Percentiles rank a stretch among this genome's conserved stretches.
Evolutionary conservation across 2,329 filamentous ascomycete genomes (phyloP).

Genomic region (Colletotrichum brevisporum): DNA sequence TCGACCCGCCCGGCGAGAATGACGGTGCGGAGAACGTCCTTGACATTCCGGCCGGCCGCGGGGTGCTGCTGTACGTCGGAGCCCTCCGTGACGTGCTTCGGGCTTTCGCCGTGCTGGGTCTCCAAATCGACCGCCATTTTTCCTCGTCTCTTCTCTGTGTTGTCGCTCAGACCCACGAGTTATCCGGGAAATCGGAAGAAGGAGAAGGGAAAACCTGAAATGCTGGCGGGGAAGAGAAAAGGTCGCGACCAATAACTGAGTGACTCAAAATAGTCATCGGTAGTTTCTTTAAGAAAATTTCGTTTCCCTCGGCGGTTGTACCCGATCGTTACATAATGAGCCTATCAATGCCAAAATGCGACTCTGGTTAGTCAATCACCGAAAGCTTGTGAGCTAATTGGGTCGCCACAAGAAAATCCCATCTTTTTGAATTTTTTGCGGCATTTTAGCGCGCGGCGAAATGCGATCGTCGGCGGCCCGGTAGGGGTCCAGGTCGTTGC

Average conservation of each 20-base stretch:
- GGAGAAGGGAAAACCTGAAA: neutral
- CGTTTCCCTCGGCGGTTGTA: conserved; percentile 1
- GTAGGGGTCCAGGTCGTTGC: too few species aligned
- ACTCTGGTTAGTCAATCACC: conserved; percentile 12
- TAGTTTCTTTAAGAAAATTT: conserved; percentile 5
- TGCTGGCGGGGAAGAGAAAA: too few species aligned
- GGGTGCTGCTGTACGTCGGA: neutral
- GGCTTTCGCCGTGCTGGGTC: conserved; percentile 14
- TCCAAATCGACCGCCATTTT: conserved; percentile 29
- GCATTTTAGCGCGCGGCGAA: too few species aligned
- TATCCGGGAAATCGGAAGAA: neutral
- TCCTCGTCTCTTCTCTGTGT: too few species aligned
- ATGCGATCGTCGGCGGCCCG: too few species aligned
- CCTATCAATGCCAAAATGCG: conserved; percentile 10
- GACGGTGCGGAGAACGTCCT: conserved; percentile 26
- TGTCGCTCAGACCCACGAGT: too few species aligned
- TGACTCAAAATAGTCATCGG: conserved; percentile 4
- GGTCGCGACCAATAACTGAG: neutral
- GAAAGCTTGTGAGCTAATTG: too few species aligned
- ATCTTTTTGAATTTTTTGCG: too few species aligned
- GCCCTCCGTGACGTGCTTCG: conserved; percentile 21
- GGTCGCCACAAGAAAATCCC: too few species aligned
- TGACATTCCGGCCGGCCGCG: conserved; percentile 7
- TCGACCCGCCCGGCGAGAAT: conserved; percentile 45
- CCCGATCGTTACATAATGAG: conserved; percentile 21